Evolutionary conservation across 1,284 basidiomycete genomes (phyloP).

Genomic region (Moesziomyces globuligerus): DNA sequence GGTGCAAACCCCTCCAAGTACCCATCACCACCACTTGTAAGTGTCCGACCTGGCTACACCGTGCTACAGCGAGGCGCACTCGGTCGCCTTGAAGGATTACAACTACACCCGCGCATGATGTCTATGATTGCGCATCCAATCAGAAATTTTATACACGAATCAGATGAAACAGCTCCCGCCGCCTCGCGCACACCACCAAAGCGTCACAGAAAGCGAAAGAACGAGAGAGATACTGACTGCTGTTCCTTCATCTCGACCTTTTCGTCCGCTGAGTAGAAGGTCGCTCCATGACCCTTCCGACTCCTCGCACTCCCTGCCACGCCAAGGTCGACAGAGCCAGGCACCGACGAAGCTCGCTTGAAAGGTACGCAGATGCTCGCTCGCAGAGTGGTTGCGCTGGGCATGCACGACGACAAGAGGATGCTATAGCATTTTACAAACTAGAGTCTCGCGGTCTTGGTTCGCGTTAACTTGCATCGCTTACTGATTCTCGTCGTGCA

Average conservation of each 20-base stretch:
- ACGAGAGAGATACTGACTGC: not conserved
- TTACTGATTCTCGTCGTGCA: slow-evolving; percentile 45
- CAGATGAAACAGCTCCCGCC: slow-evolving; percentile 35
- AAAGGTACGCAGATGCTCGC: too few relatives aligned
- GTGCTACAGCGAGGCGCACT: too few relatives aligned
- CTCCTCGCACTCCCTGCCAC: too few relatives aligned
- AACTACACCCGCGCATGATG: slow-evolving; percentile 41
- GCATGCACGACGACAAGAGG: slow-evolving; percentile 26
- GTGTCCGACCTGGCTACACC: slow-evolving; percentile 12
- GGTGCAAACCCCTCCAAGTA: slow-evolving; percentile 16
- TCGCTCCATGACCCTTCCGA: too few relatives aligned
- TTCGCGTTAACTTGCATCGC: slow-evolving; percentile 60
- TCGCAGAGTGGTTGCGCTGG: slow-evolving; percentile 1
- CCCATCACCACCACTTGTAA: slow-evolving; percentile 9
- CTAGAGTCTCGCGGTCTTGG: slow-evolving; percentile 64
- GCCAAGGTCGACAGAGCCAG: too few relatives aligned
- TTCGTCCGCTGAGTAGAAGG: too few relatives aligned
- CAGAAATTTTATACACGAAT: slow-evolving; percentile 52
- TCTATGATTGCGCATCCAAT: slow-evolving; percentile 46
- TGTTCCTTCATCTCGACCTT: too few relatives aligned
- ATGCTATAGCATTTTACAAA: slow-evolving; percentile 56
- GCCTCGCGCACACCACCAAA: not conserved
- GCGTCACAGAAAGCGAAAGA: too few relatives aligned
- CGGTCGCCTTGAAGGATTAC: slow-evolving; percentile 31
- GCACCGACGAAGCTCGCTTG: too few relatives aligned